Percentiles rank a stretch among this genome's conserved stretches.
These are phyloP conservation scores for Backusella parvicylindrica DNA, from an alignment of 192 early-diverging fungal species.

Conservation along the genomic window DNA sequence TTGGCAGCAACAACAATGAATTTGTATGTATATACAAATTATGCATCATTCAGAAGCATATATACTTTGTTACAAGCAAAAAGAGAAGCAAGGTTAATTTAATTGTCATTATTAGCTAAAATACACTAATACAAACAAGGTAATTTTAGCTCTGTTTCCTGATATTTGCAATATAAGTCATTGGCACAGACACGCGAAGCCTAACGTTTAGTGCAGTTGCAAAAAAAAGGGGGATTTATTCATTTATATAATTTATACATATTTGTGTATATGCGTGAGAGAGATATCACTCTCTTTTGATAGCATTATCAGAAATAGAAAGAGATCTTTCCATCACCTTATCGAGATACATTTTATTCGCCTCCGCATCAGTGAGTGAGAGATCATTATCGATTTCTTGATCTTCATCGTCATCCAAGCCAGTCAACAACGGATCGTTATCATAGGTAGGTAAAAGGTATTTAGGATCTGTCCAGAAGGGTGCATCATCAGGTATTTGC, in stretches of 20 bases:
- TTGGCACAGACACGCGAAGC: too few relatives aligned
- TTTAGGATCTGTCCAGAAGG: conserved; percentile 71
- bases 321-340: conserved; percentile 12
- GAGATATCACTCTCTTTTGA: background rate
- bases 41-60: background rate
- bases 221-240: background rate
- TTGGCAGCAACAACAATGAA: background rate
- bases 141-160: background rate
- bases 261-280: too few relatives aligned
- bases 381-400: conserved; percentile 47
- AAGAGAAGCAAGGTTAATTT: background rate
- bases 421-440: conserved; percentile 82
- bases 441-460: conserved; percentile 79
- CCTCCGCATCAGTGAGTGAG: conserved; percentile 23
- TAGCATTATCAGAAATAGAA: background rate
- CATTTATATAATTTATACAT: background rate
- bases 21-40: too few relatives aligned
- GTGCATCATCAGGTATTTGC: conserved; percentile 46
- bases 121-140: background rate
- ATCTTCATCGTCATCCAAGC: conserved; percentile 65
- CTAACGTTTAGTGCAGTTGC: too few relatives aligned
- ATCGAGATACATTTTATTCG: conserved; percentile 28
- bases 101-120: background rate
- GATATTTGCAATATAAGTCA: too few relatives aligned
- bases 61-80: background rate